Base-by-base conservation (phyloP, 805 yeast genomes). In the Lipomyces oligophaga region DNA sequence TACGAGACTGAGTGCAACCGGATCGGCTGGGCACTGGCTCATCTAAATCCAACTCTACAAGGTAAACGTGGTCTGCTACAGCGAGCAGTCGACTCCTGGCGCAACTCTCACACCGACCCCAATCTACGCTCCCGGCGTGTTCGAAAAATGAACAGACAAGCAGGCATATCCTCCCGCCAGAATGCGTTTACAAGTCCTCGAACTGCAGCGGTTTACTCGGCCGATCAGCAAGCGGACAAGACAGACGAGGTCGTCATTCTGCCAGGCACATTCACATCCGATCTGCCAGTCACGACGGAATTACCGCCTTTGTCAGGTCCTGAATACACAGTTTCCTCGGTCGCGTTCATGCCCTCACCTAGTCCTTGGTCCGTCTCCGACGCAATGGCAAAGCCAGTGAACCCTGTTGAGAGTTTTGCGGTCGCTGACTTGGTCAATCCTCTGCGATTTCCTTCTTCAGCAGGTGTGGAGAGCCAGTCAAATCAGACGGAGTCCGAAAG, bases 31-130 rank as follows among this genome's bases (percentile, higher is more conserved):
- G 64, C 66, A n/a, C 58, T 75, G 25, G 67, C 72, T 4, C 65
- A 60, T 58, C 59, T 65, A 30, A 75, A 75, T 51, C 72, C 75
- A 0, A 64, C 64, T 19, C 61, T 75, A n/a, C 65, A 71, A 21
- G 61, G 61, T 38, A 69, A 70, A 25, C 63, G 76, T 22, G 79
- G 79, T 1, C 58, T 75, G 13, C 67, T 73, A 13, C 79, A 75
- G 54, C 63, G 78, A 25, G 78, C 79, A 1, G 79, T 75, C 13
- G 79, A 74, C 49, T 63, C 71, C 5, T 75, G 76, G 76, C 64
- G 79, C 52, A 75, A 75, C 58, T 68, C 76, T 4, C 64, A 74
- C 51, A 58, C 63, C 6, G 74, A 74, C 43, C 65, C 66, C 15
- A 60, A 64, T 3, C 59, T 67, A 37, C 62, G 76, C 40, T 65